Percentiles rank a stretch among this genome's conserved stretches.
phyloP scores from a whole-genome alignment of 257 asterid species.

The Gentiana macrophylla region DNA sequence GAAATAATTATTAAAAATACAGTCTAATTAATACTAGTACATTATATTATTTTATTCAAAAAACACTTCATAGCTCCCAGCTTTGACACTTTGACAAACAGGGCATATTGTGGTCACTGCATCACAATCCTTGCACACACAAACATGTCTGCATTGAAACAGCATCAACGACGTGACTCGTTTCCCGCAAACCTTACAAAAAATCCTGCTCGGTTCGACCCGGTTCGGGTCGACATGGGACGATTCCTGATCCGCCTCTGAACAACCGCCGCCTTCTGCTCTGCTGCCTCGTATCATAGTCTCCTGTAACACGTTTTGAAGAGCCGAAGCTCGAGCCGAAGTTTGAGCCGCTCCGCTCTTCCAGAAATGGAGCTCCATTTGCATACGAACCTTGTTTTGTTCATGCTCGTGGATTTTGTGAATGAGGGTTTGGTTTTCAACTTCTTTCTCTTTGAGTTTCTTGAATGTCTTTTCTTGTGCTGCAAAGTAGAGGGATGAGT shows the following conservation, averaged over 20 bases:
- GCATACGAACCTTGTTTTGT: slow-evolving; percentile 3
- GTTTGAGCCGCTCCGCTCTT: too few relatives aligned
- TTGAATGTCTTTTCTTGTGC: slow-evolving; percentile 15
- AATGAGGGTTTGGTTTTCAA: slow-evolving; percentile 1
- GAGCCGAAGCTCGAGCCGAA: neutral
- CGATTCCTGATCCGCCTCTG: slow-evolving; percentile 6
- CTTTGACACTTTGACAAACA: slow-evolving; percentile 17
- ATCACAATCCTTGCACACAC: slow-evolving; percentile 31
- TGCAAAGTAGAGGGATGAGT: neutral
- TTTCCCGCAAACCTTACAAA: slow-evolving; percentile 26
- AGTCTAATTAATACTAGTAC: too few relatives aligned
- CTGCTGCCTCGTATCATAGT: neutral
- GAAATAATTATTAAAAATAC: too few relatives aligned
- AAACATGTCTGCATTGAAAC: slow-evolving; percentile 51
- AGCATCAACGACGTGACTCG: slow-evolving; percentile 30
- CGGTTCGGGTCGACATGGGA: slow-evolving; percentile 8
- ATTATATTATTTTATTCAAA: slow-evolving; percentile 8
- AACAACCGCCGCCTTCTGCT: neutral
- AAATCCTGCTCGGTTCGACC: slow-evolving; percentile 15
- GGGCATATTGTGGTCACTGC: slow-evolving; percentile 23
- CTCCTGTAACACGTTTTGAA: neutral
- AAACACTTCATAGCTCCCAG: slow-evolving; percentile 10
- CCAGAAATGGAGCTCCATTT: slow-evolving; percentile 1
- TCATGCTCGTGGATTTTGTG: neutral
- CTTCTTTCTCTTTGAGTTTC: slow-evolving; percentile 18